Base-by-base conservation (phyloP, 345 rosid genomes). In the Eucalyptus guilfoylei region DNA sequence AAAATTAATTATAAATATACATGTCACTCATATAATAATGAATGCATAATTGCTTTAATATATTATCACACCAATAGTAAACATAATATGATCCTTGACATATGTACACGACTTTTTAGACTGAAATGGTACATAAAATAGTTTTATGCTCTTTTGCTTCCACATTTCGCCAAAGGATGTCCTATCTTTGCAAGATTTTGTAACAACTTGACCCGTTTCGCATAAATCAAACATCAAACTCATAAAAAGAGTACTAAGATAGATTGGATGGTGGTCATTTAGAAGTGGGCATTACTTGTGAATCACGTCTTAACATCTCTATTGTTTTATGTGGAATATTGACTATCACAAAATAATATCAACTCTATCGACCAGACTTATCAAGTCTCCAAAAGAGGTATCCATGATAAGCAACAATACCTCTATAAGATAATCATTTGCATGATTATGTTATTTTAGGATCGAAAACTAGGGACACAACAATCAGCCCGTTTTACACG, bases 371-470 rank as follows among this genome's bases (percentile, higher is more conserved):
- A 30, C 3, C 2, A 4, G 5, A 62, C 69, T 62, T 30, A 9
- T 28, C 2, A 0, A 1, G 15, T 69, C 44, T 1, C 7, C 44
- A 5, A 17, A 49, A 49, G 17, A 0, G 52, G 19, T 49, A 15
- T 49, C 14, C 14, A 47, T 11, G 19, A 49, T 49, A 49, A 49
- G 8, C 8, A 3, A 16, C 8, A 19, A 49, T 3, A 49, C 7
- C 3, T 49, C 7, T 49, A 49, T 49, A 49, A 49, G 1, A 49
- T 49, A 49, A 49, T 49, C 52, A 49, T 49, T 49, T 49, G 7
- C 52, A 49, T 15, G 52, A 49, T 49, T 4, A 37, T 37, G 40
- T 37, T 3, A 4, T 37, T 37, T 37, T 37, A 37, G 40, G 40
- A 37, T 4, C 40, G 40, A 37, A 37, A 37, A 37, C 40, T 37